Conservation (phyloP, 257 asterid genomes). For the Capsicum chinense region DNA sequence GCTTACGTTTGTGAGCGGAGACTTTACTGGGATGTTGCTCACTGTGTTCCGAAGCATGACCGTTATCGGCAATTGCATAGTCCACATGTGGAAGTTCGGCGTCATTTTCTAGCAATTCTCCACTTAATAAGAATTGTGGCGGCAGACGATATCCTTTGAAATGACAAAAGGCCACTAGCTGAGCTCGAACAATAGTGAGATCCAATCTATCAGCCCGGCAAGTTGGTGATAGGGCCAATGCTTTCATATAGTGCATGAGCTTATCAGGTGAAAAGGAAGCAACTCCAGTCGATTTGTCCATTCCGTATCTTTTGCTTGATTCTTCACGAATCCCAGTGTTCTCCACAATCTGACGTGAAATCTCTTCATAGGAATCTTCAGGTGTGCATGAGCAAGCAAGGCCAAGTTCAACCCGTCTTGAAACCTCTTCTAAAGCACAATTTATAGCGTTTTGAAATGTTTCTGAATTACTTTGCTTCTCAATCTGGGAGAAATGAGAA, state of each 20-base stretch:
- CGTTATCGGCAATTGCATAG: constrained; percentile 32
- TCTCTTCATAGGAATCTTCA: constrained; percentile 49
- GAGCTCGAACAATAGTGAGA: constrained; percentile 69
- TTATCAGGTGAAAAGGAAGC: constrained; percentile 67
- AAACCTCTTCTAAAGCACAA: constrained; percentile 83
- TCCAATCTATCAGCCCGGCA: constrained; percentile 63
- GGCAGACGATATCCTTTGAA: constrained; percentile 68
- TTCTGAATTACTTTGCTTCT: constrained; percentile 81
- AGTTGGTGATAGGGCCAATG: constrained; percentile 63
- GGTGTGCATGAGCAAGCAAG: constrained; percentile 76
- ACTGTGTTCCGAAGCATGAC: constrained; percentile 29
- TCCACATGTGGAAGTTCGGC: constrained; percentile 36
- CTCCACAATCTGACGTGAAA: constrained; percentile 71
- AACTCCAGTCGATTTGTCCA: constrained; percentile 64
- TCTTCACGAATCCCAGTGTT: constrained; percentile 85
- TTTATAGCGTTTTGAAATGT: constrained; percentile 75
- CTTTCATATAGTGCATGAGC: constrained; percentile 60
- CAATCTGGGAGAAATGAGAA: constrained; percentile 68
- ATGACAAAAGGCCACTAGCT: constrained; percentile 64
- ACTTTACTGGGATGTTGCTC: constrained; percentile 28
- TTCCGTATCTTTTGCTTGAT: constrained; percentile 68
- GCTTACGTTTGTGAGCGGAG: constrained; percentile 50
- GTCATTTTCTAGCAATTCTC: constrained; percentile 56
- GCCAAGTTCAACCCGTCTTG: constrained; percentile 81
- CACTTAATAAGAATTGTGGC: constrained; percentile 50